phyloP scores from a whole-genome alignment of 1,284 basidiomycete genomes.

The Kwoniella shivajii region DNA sequence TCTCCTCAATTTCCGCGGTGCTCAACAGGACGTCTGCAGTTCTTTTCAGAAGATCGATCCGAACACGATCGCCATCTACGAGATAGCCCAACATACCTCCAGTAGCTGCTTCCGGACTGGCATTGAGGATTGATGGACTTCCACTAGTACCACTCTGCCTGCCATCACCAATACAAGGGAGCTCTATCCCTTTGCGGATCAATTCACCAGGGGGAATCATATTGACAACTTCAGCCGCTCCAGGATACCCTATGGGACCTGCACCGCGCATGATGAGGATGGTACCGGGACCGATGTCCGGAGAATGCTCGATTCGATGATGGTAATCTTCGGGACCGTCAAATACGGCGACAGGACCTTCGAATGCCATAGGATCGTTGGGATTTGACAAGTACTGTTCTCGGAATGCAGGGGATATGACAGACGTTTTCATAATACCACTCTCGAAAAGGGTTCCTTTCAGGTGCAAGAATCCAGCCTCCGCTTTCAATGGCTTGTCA shows the following conservation, averaged over 20 bases:
- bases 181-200: conserved; percentile 52
- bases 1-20: conserved; percentile 37
- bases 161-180: conserved; percentile 54
- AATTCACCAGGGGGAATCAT: conserved; percentile 53
- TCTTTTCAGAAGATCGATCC: conserved; percentile 48
- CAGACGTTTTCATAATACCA: conserved; percentile 55
- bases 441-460: conserved; percentile 52
- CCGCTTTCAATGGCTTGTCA: conserved; percentile 39
- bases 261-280: conserved; percentile 54
- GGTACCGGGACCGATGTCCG: conserved; percentile 34
- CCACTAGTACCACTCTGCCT: conserved; percentile 53
- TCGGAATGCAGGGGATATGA: conserved; percentile 46
- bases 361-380: conserved; percentile 52
- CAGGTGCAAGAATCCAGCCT: conserved; percentile 53
- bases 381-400: conserved; percentile 51
- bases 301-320: conserved; percentile 39
- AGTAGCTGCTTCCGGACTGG: conserved; percentile 50
- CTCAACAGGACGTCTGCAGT: conserved; percentile 44
- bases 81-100: conserved; percentile 52
- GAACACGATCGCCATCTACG: conserved; percentile 50
- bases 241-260: conserved; percentile 51
- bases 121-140: conserved; percentile 53
- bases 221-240: conserved; percentile 53
- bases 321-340: conserved; percentile 55
- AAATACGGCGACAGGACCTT: conserved; percentile 53